Conservation (phyloP, 768 basidiomycete genomes). For the Suillus subluteus region DNA sequence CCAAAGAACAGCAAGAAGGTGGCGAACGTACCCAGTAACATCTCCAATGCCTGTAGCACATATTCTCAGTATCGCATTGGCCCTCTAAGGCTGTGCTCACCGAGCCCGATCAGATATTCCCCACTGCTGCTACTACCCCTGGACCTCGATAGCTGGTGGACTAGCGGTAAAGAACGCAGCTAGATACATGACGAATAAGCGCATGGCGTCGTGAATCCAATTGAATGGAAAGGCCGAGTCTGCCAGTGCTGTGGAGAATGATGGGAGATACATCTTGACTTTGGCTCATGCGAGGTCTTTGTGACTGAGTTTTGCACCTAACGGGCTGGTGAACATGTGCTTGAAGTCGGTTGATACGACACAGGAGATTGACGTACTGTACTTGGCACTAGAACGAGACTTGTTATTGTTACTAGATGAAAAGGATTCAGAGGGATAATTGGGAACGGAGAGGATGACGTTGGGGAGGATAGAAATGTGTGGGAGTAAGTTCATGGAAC, state of each 20-base stretch:
- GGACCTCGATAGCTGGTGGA: slow-evolving; percentile 26
- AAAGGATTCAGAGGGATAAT: not conserved
- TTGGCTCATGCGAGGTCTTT: not conserved
- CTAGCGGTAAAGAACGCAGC: slow-evolving; percentile 46
- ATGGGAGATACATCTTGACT: slow-evolving; percentile 26
- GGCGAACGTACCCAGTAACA: slow-evolving; percentile 62
- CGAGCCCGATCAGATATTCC: slow-evolving; percentile 30
- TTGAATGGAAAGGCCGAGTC: slow-evolving; percentile 19
- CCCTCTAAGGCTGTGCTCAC: slow-evolving; percentile 7
- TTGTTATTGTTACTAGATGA: not conserved
- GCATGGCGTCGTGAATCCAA: slow-evolving; percentile 42
- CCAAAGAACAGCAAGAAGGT: not conserved
- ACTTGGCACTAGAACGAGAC: not conserved
- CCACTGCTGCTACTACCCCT: not conserved
- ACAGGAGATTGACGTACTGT: not conserved
- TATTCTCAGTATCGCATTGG: not conserved
- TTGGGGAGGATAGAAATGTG: not conserved
- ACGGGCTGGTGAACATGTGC: not conserved
- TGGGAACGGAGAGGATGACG: not conserved
- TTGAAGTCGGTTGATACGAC: not conserved
- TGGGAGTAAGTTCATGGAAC: not conserved
- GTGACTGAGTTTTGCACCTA: not conserved
- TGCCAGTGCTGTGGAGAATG: slow-evolving; percentile 19
- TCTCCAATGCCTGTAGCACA: slow-evolving; percentile 62
- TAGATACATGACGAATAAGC: slow-evolving; percentile 45